Percentiles rank a stretch among this genome's conserved stretches.
phyloP scores from a whole-genome alignment of 23 red algal genomes.

The Agarophyton chilense region DNA sequence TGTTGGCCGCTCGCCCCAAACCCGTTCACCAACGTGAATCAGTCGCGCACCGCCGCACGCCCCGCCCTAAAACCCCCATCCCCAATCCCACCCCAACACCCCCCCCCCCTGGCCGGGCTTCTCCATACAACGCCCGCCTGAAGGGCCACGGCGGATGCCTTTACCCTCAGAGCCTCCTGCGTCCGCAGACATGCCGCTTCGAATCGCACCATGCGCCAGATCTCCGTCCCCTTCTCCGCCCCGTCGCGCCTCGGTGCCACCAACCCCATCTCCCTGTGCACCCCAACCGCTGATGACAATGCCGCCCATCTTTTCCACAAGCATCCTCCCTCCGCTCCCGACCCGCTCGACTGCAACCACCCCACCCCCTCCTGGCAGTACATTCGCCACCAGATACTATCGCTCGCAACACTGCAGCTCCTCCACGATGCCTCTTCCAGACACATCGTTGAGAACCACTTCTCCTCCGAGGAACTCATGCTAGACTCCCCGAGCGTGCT shows the following conservation, averaged over 20 bases:
- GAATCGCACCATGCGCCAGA: constrained; percentile 3
- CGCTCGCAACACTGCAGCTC: constrained; percentile 7
- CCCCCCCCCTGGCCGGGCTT: too few relatives aligned
- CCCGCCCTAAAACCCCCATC: too few relatives aligned
- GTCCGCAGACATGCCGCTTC: background rate
- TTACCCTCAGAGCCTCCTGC: background rate
- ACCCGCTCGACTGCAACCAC: constrained; percentile 4
- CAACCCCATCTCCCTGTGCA: constrained; percentile 23
- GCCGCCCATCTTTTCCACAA: background rate
- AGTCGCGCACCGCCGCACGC: too few relatives aligned
- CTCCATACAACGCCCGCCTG: background rate
- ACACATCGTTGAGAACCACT: background rate
- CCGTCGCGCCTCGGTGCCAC: background rate
- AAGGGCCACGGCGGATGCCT: background rate
- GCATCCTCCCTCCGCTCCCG: background rate
- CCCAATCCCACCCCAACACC: too few relatives aligned
- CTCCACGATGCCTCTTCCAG: background rate
- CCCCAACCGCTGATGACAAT: constrained; percentile 5
- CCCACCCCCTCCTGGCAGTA: background rate
- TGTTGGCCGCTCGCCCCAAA: too few relatives aligned
- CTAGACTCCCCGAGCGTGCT: background rate
- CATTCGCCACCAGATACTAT: constrained; percentile 1
- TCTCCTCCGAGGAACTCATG: background rate
- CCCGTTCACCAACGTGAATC: too few relatives aligned
- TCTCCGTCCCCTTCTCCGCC: constrained; percentile 24